Base-by-base conservation (phyloP, 1,139 yeast species). In the Lodderomyces jiufengensis region DNA sequence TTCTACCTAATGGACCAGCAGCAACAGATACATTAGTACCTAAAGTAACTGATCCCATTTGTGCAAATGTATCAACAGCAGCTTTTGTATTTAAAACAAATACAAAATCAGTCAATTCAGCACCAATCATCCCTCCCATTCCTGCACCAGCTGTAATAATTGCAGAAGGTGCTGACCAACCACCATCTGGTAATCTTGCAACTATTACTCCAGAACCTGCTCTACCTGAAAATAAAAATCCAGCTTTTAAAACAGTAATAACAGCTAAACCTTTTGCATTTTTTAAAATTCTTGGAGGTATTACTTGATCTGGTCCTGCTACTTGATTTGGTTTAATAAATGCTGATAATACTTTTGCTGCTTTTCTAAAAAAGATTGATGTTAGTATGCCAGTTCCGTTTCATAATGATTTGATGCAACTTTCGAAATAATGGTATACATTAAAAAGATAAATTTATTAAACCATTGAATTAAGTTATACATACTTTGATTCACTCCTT, bases 111-210 rank as follows among this genome's bases (percentile, higher is more conserved):
- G 98, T 92, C 51, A 92, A 68, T 58, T 92, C 98, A 5, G 96
- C 94, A 28, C 98, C 98, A 48, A 92, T 78, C 64, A 88, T 95
- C 29, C 98, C 98, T 40, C 98, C 98, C 4, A 94, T 97, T 53
- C 98, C 97, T 3, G 97, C 97, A 50, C 98, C 98, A 1, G 96
- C 97, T 18, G 97, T 85, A 34, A 80, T 82, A 49, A 92, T 84
- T 8, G 97, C 98, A 3, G 95, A 83, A 2, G 98, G 98, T 1
- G 97, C 94, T n/a, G 97, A 87, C 98, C 98, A 92, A 1, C 80
- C 63, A 1, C 97, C 97, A 60, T 92, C 98, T 2, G 94, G 94
- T 36, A 92, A 71, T 44, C 97, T 71, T 5, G 97, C 96, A 21
- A 92, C 94, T 45, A 92, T 84, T 24, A 92, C 87, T 44, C 98